phyloP scores from a whole-genome alignment of 371 early-diverging fungal genomes.

The Mucor sp. region DNA sequence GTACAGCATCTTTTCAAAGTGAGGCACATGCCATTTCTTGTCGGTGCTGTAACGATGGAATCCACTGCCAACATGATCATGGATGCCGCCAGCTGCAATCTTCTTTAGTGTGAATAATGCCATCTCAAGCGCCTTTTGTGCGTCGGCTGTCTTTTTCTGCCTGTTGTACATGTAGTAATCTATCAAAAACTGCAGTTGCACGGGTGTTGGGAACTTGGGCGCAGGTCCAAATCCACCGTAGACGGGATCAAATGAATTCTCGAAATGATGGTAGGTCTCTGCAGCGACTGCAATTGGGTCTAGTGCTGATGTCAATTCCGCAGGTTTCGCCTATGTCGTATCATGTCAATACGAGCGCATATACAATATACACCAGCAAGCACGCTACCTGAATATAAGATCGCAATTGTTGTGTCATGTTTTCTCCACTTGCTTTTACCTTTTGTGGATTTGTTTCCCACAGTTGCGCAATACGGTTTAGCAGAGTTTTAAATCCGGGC shows the following conservation, averaged over 20 bases:
- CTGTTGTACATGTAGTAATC: conserved; percentile 47
- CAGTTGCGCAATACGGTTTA: conserved; percentile 45
- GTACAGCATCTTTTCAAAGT: conserved; percentile 74
- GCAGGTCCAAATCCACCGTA: conserved; percentile 65
- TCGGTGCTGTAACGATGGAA: conserved; percentile 46
- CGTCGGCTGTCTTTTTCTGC: conserved; percentile 26
- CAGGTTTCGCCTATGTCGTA: conserved; percentile 15
- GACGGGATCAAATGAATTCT: conserved; percentile 44
- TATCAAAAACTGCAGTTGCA: conserved; percentile 57
- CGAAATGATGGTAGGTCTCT: conserved; percentile 43
- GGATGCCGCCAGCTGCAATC: conserved; percentile 64
- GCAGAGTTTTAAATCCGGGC: conserved; percentile 56
- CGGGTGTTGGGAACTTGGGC: conserved; percentile 73
- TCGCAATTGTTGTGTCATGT: conserved; percentile 47
- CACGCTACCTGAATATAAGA: conserved; percentile 29
- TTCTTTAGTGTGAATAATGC: conserved; percentile 58
- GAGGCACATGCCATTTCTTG: conserved; percentile 52
- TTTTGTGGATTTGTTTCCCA: conserved; percentile 47
- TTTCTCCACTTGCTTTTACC: conserved; percentile 41
- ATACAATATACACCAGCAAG: not conserved
- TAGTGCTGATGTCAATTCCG: conserved; percentile 4
- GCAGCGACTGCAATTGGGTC: conserved; percentile 25
- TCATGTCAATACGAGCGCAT: not conserved
- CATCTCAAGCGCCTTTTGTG: conserved; percentile 57
- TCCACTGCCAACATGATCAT: conserved; percentile 34